A percentile compares a stretch with the other conserved stretches of the same genome.
phyloP scores from a whole-genome alignment of 768 basidiomycete species.

The Sporobolomyces roseus region DNA sequence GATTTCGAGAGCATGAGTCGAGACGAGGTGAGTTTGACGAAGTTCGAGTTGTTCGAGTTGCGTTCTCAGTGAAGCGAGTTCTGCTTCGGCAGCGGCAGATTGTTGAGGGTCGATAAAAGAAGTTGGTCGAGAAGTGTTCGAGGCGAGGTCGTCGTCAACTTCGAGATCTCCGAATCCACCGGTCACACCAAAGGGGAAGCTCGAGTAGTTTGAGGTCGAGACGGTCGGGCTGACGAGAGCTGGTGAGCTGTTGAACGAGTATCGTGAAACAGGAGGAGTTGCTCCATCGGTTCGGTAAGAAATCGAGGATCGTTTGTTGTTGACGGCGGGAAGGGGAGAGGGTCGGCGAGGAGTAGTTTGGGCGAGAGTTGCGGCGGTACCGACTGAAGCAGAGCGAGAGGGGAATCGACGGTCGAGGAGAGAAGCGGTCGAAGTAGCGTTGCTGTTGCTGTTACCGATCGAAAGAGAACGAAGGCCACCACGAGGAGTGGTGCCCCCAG shows the following conservation, averaged over 20 bases:
- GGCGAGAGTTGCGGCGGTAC: neutral
- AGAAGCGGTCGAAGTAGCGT: neutral
- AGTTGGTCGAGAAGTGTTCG: conserved; percentile 14
- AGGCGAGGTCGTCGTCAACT: conserved; percentile 13
- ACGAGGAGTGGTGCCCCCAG: neutral
- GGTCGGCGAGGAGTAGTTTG: neutral
- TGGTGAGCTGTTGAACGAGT: neutral
- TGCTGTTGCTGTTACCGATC: conserved; percentile 14
- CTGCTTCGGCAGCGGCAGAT: conserved; percentile 7
- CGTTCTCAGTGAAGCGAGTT: conserved; percentile 31
- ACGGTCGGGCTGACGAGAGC: conserved; percentile 6
- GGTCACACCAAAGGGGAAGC: conserved; percentile 32
- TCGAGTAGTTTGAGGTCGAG: conserved; percentile 23
- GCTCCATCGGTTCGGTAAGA: conserved; percentile 31
- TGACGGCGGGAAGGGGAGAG: neutral
- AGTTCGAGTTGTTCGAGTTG: conserved; percentile 35
- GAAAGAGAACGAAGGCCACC: conserved; percentile 39
- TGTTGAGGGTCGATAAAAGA: neutral
- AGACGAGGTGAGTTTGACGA: conserved; percentile 13
- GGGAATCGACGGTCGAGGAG: conserved; percentile 25
- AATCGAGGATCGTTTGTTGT: conserved; percentile 34
- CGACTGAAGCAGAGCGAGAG: conserved; percentile 4
- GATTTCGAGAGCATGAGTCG: conserved; percentile 35
- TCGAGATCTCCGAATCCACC: conserved; percentile 40
- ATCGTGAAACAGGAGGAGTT: conserved; percentile 5